These are phyloP conservation scores for Plasmodium cynomolgi DNA, from an alignment of 169 alveolate species.

Conservation along the genomic window DNA sequence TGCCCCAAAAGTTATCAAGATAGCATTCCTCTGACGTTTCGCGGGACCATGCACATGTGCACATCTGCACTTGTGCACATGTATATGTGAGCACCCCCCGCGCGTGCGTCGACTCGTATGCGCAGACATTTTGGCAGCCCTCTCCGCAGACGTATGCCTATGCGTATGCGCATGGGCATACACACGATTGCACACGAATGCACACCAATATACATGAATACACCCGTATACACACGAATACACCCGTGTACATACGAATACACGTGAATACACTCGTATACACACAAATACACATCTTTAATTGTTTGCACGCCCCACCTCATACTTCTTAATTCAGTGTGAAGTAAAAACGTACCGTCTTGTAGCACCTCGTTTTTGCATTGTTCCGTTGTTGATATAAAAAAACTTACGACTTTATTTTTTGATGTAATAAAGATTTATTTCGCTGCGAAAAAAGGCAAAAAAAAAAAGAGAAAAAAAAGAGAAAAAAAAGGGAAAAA, in stretches of 20 bases:
- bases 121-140: background rate
- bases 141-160: background rate
- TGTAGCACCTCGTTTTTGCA: conserved; percentile 49
- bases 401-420: conserved; percentile 28
- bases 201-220: too few species aligned
- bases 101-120: background rate
- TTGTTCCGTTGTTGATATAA: conserved; percentile 54
- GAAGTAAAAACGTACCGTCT: conserved; percentile 46
- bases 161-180: background rate
- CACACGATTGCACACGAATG: background rate
- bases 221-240: background rate
- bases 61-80: background rate
- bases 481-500: background rate
- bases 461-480: conserved; percentile 2
- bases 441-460: background rate
- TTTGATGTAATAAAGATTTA: conserved; percentile 42
- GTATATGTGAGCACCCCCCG: background rate
- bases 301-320: conserved; percentile 29
- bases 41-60: background rate
- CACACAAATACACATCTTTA: conserved; percentile 26
- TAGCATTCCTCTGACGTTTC: conserved; percentile 16
- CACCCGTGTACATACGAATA: background rate
- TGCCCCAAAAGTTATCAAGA: conserved; percentile 32
- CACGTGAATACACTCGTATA: background rate
- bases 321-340: conserved; percentile 71